Conservation (phyloP, 228 moss, liverwort and hornwort species). For the Sphagnum fallax region DNA sequence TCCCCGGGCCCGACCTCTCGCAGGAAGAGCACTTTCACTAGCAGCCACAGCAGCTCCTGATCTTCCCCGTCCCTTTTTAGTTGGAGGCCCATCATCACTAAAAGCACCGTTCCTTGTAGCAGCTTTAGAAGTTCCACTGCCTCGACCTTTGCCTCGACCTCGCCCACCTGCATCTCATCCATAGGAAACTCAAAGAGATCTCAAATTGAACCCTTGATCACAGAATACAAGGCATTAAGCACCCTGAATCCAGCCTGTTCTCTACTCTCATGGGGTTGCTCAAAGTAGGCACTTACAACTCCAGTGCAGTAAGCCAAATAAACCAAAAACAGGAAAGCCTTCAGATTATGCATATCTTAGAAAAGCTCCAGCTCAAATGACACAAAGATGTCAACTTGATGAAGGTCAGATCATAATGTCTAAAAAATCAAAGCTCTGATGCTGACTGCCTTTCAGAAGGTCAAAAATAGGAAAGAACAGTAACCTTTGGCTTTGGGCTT, state of each 20-base stretch:
- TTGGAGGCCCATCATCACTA: constrained; percentile 22
- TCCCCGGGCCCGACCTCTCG: constrained; percentile 40
- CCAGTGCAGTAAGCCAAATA: background rate
- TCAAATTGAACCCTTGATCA: constrained; percentile 6
- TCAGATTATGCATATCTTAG: too few relatives aligned
- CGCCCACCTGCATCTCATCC: constrained; percentile 28
- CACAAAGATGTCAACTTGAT: too few relatives aligned
- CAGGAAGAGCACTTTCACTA: constrained; percentile 23
- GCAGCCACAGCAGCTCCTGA: constrained; percentile 19
- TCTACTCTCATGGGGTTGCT: background rate
- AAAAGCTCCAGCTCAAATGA: too few relatives aligned
- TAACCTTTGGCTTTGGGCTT: constrained; percentile 53
- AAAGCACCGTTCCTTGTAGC: constrained; percentile 38
- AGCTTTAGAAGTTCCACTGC: constrained; percentile 18
- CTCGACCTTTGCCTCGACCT: constrained; percentile 57
- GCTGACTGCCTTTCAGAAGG: too few relatives aligned
- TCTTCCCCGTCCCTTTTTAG: constrained; percentile 42
- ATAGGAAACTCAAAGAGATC: background rate
- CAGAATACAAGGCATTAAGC: constrained; percentile 2
- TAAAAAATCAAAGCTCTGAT: too few relatives aligned
- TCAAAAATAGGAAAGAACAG: background rate
- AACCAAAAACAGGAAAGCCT: too few relatives aligned
- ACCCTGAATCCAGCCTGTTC: constrained; percentile 4
- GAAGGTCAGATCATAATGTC: too few relatives aligned
- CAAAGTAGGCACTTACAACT: background rate